Percentiles rank a stretch among this genome's conserved stretches.
These are phyloP conservation scores for Rubus idaeus DNA, from an alignment of 306 rosid genomes.

Conservation along the genomic window DNA sequence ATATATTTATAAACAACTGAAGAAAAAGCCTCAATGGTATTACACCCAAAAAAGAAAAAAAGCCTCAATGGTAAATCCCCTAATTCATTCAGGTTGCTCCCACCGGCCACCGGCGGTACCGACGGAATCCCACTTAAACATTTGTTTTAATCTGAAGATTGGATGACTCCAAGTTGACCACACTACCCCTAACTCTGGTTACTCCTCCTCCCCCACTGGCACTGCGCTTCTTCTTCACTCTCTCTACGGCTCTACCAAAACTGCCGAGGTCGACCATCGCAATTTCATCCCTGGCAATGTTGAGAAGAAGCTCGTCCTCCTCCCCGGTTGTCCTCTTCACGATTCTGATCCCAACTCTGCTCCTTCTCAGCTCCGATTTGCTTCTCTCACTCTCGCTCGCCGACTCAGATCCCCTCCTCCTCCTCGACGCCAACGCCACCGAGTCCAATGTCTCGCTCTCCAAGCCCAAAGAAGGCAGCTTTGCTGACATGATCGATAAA, in stretches of 20 bases:
- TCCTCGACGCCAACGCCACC: conserved; percentile 50
- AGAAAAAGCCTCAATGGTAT: neutral
- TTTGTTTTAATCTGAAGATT: conserved; percentile 16
- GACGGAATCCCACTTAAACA: neutral
- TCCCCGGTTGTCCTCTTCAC: conserved; percentile 11
- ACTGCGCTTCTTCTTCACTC: neutral
- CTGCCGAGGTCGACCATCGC: neutral
- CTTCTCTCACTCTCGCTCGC: conserved; percentile 25
- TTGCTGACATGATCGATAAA: conserved; percentile 93
- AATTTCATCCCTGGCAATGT: conserved; percentile 42
- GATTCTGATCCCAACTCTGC: conserved; percentile 19
- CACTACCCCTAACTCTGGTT: conserved; percentile 28
- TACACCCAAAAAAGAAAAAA: no score
- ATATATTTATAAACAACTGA: no score
- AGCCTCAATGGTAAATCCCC: neutral
- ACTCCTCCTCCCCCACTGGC: conserved; percentile 3
- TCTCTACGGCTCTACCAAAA: neutral
- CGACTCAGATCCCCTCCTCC: conserved; percentile 53
- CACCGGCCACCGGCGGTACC: conserved; percentile 5
- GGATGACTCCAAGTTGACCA: conserved; percentile 53
- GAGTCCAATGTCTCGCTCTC: conserved; percentile 64
- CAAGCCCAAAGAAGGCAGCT: conserved; percentile 69
- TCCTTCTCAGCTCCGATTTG: conserved; percentile 37
- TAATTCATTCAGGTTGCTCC: neutral
- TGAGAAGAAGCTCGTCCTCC: conserved; percentile 26